A percentile compares a stretch with the other conserved stretches of the same genome.
phyloP scores from a whole-genome alignment of 768 basidiomycete genomes.

The Tylopilus vinaceipallidus region DNA sequence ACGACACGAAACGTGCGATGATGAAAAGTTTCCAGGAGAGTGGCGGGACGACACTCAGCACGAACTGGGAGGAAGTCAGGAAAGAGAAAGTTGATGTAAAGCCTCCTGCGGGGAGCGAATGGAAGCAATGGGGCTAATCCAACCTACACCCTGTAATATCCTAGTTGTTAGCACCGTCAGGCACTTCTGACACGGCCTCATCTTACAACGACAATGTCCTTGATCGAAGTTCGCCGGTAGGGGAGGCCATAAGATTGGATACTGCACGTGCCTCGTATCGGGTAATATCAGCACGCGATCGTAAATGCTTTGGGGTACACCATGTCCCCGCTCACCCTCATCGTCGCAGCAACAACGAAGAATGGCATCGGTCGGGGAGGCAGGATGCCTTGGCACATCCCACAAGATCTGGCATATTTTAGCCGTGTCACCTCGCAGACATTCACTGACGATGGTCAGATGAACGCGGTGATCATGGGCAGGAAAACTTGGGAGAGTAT shows the following conservation, averaged over 20 bases:
- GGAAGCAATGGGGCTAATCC: constrained; percentile 70
- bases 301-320: too few relatives aligned
- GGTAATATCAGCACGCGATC: too few relatives aligned
- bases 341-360: constrained; percentile 85
- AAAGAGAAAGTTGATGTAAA: constrained; percentile 71
- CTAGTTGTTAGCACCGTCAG: background rate
- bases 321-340: constrained; percentile 78
- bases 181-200: background rate
- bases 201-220: too few relatives aligned
- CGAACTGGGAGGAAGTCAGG: constrained; percentile 90
- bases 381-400: constrained; percentile 84
- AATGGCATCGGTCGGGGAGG: constrained; percentile 85
- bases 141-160: too few relatives aligned
- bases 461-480: constrained; percentile 91
- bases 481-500: constrained; percentile 98
- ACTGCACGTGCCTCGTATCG: too few relatives aligned
- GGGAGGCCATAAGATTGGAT: too few relatives aligned
- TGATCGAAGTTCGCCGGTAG: too few relatives aligned
- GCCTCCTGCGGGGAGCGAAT: constrained; percentile 82
- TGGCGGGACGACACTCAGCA: constrained; percentile 92
- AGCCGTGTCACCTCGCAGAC: constrained; percentile 69
- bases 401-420: constrained; percentile 92
- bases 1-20: constrained; percentile 92
- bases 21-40: constrained; percentile 97
- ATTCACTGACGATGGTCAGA: constrained; percentile 45